Conservation (phyloP, 768 basidiomycete species). For the Suillus cothurnatus region DNA sequence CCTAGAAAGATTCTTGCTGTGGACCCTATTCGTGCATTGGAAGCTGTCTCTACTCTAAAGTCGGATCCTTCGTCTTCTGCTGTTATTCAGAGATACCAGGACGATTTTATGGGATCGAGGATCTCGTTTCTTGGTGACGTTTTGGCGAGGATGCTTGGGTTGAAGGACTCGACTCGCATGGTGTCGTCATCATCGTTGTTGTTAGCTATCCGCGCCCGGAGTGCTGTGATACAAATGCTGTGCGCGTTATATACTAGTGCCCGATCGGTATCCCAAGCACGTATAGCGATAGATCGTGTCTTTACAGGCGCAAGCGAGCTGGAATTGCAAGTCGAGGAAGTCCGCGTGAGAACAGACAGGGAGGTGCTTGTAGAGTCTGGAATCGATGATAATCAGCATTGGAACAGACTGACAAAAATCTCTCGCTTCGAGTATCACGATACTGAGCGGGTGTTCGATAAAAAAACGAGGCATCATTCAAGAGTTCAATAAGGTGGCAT, state of each 20-base stretch:
- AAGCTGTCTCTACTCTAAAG: conserved; percentile 52
- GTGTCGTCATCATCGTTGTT: conserved; percentile 3
- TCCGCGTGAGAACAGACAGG: conserved; percentile 35
- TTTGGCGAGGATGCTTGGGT: conserved; percentile 31
- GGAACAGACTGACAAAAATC: conserved; percentile 76
- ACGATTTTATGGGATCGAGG: conserved; percentile 60
- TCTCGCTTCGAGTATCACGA: conserved; percentile 82
- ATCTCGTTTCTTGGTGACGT: conserved; percentile 49
- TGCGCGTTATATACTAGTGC: conserved; percentile 43
- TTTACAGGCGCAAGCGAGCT: conserved; percentile 39
- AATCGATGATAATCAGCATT: too few relatives aligned
- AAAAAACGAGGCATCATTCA: conserved; percentile 9
- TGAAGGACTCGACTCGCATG: conserved; percentile 6
- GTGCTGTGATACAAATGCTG: conserved; percentile 41
- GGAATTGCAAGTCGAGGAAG: conserved; percentile 40
- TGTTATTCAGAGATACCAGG: conserved; percentile 66
- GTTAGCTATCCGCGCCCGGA: conserved; percentile 35
- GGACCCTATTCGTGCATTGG: conserved; percentile 61
- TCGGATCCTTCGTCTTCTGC: conserved; percentile 45
- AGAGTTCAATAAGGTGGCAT: conserved; percentile 41
- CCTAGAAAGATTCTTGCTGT: conserved; percentile 44
- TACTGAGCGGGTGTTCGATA: conserved; percentile 37
- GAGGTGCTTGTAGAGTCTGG: conserved; percentile 42
- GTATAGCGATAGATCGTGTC: conserved; percentile 39
- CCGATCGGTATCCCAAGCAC: conserved; percentile 30